Conservation (phyloP, 2,329 filamentous ascomycete species). For the Myriangium duriaei region DNA sequence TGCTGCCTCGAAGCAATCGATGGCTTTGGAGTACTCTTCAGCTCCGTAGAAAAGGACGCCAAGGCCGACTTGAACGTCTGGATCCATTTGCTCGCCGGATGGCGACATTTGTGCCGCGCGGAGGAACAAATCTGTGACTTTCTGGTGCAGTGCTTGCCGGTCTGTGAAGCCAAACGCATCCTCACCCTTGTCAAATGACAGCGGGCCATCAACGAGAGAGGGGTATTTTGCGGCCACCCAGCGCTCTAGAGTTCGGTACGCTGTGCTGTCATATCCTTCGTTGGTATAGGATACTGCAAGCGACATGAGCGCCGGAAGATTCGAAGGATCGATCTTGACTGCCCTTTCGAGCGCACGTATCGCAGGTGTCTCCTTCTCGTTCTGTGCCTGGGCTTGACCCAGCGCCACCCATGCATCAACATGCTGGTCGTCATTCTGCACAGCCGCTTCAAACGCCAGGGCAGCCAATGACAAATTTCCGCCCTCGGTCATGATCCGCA, state of each 20-base stretch:
- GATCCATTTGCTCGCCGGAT: conserved; percentile 90
- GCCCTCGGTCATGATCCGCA: conserved; percentile 84
- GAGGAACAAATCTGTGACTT: conserved; percentile 84
- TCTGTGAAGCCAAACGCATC: conserved; percentile 84
- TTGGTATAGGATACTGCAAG: conserved; percentile 96
- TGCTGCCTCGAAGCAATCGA: conserved; percentile 93
- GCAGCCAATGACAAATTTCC: conserved; percentile 90
- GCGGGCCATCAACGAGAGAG: conserved; percentile 56
- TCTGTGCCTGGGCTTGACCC: conserved; percentile 87
- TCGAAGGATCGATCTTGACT: conserved; percentile 73
- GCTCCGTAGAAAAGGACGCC: conserved; percentile 96
- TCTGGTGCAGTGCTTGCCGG: conserved; percentile 75
- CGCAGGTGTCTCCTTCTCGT: conserved; percentile 94
- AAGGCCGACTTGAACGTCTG: conserved; percentile 92
- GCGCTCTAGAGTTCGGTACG: conserved; percentile 88
- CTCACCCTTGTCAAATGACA: conserved; percentile 55
- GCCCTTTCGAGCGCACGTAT: conserved; percentile 90
- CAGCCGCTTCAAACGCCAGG: conserved; percentile 88
- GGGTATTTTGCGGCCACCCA: conserved; percentile 97
- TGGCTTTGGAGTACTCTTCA: conserved; percentile 95
- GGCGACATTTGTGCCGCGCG: conserved; percentile 83
- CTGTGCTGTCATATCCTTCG: conserved; percentile 94
- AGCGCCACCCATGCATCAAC: conserved; percentile 89
- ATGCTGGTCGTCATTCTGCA: conserved; percentile 77
- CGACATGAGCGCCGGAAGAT: conserved; percentile 84